Conservation (phyloP, 495 filamentous ascomycete species). For the Penicillium waksmanii region DNA sequence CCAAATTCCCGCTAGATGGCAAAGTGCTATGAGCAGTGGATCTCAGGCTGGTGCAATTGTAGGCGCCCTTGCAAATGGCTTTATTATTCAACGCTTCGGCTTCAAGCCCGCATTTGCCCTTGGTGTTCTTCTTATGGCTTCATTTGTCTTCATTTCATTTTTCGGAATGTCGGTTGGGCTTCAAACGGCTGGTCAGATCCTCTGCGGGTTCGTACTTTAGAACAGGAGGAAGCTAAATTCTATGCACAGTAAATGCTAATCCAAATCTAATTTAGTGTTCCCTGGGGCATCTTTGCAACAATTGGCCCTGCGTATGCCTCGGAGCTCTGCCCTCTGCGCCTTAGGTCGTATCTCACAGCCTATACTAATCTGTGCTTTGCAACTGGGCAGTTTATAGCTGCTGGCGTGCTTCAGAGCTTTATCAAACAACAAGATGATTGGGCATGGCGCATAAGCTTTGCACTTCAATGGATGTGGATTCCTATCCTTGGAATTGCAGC, state of each 20-base stretch:
- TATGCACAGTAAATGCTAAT: background rate
- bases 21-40: conserved; percentile 66
- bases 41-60: conserved; percentile 34
- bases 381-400: conserved; percentile 15
- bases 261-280: background rate
- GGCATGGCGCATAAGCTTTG: conserved; percentile 8
- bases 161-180: conserved; percentile 61
- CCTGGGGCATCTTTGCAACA: conserved; percentile 10
- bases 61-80: conserved; percentile 47
- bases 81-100: conserved; percentile 46
- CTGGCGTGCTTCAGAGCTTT: conserved; percentile 8
- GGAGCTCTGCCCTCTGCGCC: conserved; percentile 64
- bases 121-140: conserved; percentile 50
- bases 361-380: conserved; percentile 71
- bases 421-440: background rate
- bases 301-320: conserved; percentile 56
- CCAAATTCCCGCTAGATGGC: conserved; percentile 66
- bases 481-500: conserved; percentile 30
- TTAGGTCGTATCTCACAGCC: conserved; percentile 65
- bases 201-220: conserved; percentile 57
- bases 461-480: conserved; percentile 6
- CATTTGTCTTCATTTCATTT: conserved; percentile 70
- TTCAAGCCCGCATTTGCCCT: conserved; percentile 61
- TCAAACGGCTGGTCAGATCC: conserved; percentile 64
- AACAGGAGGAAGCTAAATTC: background rate